A percentile compares a stretch with the other conserved stretches of the same genome.
Evolutionary conservation across 768 basidiomycete species (phyloP).

Genomic region (Tylopilus sp.): DNA sequence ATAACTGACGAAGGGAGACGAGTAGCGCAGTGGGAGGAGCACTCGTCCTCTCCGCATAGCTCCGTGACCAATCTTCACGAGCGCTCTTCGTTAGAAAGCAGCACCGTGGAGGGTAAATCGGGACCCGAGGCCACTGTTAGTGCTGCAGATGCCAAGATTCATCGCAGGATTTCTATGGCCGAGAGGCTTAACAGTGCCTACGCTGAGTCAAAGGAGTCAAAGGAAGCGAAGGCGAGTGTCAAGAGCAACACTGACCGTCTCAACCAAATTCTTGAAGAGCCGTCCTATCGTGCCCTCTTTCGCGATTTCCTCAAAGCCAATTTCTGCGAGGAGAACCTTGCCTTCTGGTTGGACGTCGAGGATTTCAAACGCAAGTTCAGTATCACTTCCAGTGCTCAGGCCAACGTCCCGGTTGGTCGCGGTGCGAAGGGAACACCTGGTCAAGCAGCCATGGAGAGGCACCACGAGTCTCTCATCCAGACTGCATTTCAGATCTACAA

Average conservation of each 20-base stretch:
- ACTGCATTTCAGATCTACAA: conserved; percentile 93
- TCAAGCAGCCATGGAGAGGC: conserved; percentile 91
- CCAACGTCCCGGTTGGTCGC: conserved; percentile 42
- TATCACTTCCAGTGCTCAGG: conserved; percentile 89
- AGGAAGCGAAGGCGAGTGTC: conserved; percentile 48
- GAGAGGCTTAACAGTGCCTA: conserved; percentile 59
- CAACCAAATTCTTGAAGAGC: conserved; percentile 89
- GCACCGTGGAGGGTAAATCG: conserved; percentile 23
- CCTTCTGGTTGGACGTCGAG: conserved; percentile 95
- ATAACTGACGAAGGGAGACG: conserved; percentile 90
- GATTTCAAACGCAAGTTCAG: conserved; percentile 97
- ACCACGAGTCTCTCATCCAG: conserved; percentile 92
- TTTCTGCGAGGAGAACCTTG: conserved; percentile 97
- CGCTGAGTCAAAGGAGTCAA: conserved; percentile 50
- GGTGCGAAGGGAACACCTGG: conserved; percentile 57
- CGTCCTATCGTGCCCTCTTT: conserved; percentile 83
- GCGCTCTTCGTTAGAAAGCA: conserved; percentile 56
- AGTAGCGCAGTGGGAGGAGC: conserved; percentile 78
- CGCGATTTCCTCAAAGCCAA: conserved; percentile 91
- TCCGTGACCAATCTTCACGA: conserved; percentile 63
- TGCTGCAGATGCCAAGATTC: conserved; percentile 60
- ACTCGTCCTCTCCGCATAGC: conserved; percentile 53
- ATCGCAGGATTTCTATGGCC: conserved; percentile 73
- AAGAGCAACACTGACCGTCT: conserved; percentile 93
- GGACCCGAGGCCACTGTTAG: conserved; percentile 28